phyloP scores from a whole-genome alignment of 306 rosid species.

The Cucurbita maxima region DNA sequence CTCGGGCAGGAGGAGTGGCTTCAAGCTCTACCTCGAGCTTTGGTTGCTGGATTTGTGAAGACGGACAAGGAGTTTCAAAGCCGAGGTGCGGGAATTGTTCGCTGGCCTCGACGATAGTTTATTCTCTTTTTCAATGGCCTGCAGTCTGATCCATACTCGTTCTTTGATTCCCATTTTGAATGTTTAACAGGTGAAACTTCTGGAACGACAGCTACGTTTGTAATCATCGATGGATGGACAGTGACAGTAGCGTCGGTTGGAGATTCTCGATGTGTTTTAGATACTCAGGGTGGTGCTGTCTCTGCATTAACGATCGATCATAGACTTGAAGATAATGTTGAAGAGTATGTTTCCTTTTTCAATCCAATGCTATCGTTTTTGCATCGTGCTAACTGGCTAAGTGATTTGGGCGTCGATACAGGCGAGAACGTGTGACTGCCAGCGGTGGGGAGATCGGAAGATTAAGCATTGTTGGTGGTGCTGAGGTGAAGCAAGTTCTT shows the following conservation, averaged over 20 bases:
- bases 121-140: neutral
- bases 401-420: constrained; percentile 15
- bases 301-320: constrained; percentile 84
- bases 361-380: neutral
- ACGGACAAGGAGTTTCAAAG: constrained; percentile 92
- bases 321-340: constrained; percentile 82
- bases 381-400: constrained; percentile 1
- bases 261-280: constrained; percentile 89
- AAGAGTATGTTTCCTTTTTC: constrained; percentile 39
- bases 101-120: neutral
- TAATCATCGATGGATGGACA: constrained; percentile 92
- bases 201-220: constrained; percentile 92
- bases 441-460: constrained; percentile 99
- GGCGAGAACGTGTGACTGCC: constrained; percentile 88
- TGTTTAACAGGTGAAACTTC: constrained; percentile 75
- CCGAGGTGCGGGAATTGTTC: constrained; percentile 34
- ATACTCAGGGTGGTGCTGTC: constrained; percentile 77
- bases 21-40: constrained; percentile 83
- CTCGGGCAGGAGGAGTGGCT: constrained; percentile 93
- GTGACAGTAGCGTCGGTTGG: constrained; percentile 98
- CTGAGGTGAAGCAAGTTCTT: constrained; percentile 41
- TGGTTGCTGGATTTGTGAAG: constrained; percentile 96
- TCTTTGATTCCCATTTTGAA: neutral
- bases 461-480: constrained; percentile 84
- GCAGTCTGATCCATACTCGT: neutral